These are phyloP conservation scores for Aspergillus jensenii DNA, from an alignment of 2,329 filamentous ascomycete species.

Conservation along the genomic window DNA sequence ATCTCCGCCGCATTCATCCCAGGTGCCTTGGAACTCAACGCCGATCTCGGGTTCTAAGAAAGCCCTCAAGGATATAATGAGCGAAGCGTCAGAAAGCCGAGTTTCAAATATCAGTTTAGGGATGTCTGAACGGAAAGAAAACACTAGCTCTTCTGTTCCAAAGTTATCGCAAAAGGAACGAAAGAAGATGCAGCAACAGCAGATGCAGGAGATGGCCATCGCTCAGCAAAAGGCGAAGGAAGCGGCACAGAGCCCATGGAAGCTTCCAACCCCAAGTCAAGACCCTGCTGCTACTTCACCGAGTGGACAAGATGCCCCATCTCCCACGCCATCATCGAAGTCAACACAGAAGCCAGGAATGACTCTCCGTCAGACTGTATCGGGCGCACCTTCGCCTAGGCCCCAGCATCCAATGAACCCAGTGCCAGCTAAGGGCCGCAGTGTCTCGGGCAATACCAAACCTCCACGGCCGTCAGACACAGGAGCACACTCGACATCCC, in stretches of 20 bases:
- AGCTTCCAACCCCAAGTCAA: slow-evolving; percentile 41
- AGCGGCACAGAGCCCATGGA: slow-evolving; percentile 60
- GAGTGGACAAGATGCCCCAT: slow-evolving; percentile 12
- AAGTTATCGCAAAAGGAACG: slow-evolving; percentile 91
- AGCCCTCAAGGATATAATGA: slow-evolving; percentile 76
- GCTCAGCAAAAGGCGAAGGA: slow-evolving; percentile 38
- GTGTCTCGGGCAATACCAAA: slow-evolving; percentile 18
- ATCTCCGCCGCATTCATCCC: slow-evolving; percentile 29
- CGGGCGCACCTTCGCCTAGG: slow-evolving; percentile 41
- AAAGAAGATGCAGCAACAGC: slow-evolving; percentile 75
- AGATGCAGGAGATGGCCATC: slow-evolving; percentile 47
- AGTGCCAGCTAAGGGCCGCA: slow-evolving; percentile 49
- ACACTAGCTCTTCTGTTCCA: slow-evolving; percentile 39
- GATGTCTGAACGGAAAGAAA: slow-evolving; percentile 48
- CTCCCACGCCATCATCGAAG: slow-evolving; percentile 22
- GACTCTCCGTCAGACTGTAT: slow-evolving; percentile 62
- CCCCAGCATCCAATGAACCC: slow-evolving; percentile 35
- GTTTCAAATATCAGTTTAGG: slow-evolving; percentile 56
- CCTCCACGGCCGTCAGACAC: slow-evolving; percentile 20
- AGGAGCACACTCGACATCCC: slow-evolving; percentile 37
- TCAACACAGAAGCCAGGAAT: slow-evolving; percentile 48
- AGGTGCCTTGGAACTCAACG: slow-evolving; percentile 54
- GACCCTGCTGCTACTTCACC: slow-evolving; percentile 34
- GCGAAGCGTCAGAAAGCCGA: slow-evolving; percentile 53
- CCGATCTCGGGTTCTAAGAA: slow-evolving; percentile 62